Conservation (phyloP, 2,329 filamentous ascomycete genomes). For the Macrophomina tecta region DNA sequence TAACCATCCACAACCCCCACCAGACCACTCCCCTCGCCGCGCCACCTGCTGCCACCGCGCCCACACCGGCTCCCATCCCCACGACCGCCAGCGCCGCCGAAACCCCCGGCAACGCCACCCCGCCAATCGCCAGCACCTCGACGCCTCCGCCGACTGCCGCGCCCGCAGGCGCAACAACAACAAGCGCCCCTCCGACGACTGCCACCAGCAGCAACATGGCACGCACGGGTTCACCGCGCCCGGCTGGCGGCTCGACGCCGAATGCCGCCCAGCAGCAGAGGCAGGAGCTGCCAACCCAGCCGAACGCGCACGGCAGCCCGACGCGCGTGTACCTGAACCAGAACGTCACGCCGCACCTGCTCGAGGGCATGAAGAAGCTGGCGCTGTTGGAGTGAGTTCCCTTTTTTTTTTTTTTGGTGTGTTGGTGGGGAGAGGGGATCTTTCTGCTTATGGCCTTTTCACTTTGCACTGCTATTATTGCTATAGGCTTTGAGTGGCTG, state of each 20-base stretch:
- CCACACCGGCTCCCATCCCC: conserved; percentile 6
- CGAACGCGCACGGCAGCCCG: conserved; percentile 55
- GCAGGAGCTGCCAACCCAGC: conserved; percentile 35
- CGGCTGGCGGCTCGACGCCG: conserved; percentile 3
- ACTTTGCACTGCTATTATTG: no score
- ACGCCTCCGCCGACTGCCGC: conserved; percentile 19
- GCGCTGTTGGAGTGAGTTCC: conserved; percentile 50
- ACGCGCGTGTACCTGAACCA: conserved; percentile 57
- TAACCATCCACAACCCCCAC: no score
- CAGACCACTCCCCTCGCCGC: not conserved
- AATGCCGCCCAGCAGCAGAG: conserved; percentile 13
- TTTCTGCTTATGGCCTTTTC: no score
- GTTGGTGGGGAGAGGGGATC: not conserved
- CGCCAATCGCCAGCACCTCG: conserved; percentile 33
- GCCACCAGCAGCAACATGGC: conserved; percentile 16
- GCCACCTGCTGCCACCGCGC: conserved; percentile 15
- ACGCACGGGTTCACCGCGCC: conserved; percentile 34
- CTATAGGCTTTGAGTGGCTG: no score
- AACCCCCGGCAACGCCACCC: conserved; percentile 23
- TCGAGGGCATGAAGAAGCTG: conserved; percentile 60
- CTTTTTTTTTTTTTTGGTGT: not conserved
- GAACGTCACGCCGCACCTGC: conserved; percentile 56
- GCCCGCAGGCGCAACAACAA: conserved; percentile 11
- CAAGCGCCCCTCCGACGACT: conserved; percentile 7
- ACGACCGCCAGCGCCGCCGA: conserved; percentile 13